Percentiles rank a stretch among this genome's conserved stretches.
These are phyloP conservation scores for Colletotrichum musae DNA, from an alignment of 2,329 filamentous ascomycete species.

Conservation along the genomic window DNA sequence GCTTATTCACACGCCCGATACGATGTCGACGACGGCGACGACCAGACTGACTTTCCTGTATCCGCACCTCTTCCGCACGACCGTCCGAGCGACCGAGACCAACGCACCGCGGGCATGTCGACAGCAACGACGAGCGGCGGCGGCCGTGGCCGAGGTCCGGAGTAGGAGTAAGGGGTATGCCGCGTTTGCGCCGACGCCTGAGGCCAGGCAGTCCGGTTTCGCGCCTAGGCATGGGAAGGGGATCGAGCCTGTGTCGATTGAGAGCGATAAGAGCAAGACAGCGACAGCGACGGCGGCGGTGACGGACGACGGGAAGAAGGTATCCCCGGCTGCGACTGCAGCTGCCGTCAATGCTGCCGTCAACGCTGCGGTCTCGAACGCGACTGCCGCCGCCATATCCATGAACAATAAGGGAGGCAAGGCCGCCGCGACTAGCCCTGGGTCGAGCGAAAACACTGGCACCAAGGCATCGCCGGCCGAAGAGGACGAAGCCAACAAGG, in stretches of 20 bases:
- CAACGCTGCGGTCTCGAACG: neutral
- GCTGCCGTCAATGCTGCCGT: neutral
- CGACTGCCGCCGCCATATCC: neutral
- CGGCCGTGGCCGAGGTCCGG: slow-evolving; percentile 44
- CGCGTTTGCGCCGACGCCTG: slow-evolving; percentile 51
- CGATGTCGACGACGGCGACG: slow-evolving; percentile 66
- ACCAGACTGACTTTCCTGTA: slow-evolving; percentile 78
- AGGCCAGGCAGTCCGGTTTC: slow-evolving; percentile 61
- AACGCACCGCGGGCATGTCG: slow-evolving; percentile 53
- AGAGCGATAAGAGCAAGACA: slow-evolving; percentile 43
- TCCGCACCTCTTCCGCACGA: slow-evolving; percentile 74
- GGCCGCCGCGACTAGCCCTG: slow-evolving; percentile 36
- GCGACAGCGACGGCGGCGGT: slow-evolving; percentile 41
- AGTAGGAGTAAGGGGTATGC: slow-evolving; percentile 49
- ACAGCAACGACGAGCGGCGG: slow-evolving; percentile 45
- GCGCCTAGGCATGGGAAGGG: slow-evolving; percentile 72
- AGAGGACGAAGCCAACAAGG: slow-evolving; percentile 44
- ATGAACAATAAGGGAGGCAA: slow-evolving; percentile 22
- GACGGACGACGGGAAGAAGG: neutral
- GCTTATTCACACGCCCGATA: neutral
- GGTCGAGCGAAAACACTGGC: neutral
- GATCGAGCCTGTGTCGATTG: slow-evolving; percentile 65
- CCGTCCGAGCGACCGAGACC: slow-evolving; percentile 8
- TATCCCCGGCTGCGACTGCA: neutral
- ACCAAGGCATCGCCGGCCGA: slow-evolving; percentile 6